Conservation (phyloP, 1,284 basidiomycete species). For the Pascua guehoae region DNA sequence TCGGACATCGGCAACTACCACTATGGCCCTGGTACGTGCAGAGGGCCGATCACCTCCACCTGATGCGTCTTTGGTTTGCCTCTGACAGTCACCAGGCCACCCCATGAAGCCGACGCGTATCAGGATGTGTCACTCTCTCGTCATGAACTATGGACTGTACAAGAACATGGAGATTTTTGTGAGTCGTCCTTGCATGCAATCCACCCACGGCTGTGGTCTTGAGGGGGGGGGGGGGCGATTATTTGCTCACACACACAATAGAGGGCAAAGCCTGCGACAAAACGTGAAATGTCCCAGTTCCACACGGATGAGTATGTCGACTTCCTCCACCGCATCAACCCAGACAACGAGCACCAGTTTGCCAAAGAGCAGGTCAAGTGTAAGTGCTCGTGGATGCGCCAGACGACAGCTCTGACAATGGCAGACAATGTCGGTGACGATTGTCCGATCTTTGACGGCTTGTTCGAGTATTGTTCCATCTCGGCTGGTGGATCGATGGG, state of each 20-base stretch:
- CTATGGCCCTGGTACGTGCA: conserved; percentile 75
- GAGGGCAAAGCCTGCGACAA: conserved; percentile 98
- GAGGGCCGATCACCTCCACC: too few species aligned
- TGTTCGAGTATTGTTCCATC: conserved; percentile 98
- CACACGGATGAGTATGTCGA: conserved; percentile 93
- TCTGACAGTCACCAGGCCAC: conserved; percentile 34
- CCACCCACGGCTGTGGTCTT: too few species aligned
- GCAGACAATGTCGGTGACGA: conserved; percentile 87
- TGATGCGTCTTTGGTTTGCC: conserved; percentile 51
- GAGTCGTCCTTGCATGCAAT: conserved; percentile 42
- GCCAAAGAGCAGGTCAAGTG: conserved; percentile 96
- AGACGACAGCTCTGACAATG: background rate
- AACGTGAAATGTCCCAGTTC: conserved; percentile 95
- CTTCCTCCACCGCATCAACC: conserved; percentile 77
- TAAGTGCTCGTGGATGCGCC: conserved; percentile 37
- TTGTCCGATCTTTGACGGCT: conserved; percentile 95
- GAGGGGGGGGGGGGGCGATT: too few species aligned
- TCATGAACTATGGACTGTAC: conserved; percentile 98
- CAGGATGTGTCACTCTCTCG: conserved; percentile 98
- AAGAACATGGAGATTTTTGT: conserved; percentile 98
- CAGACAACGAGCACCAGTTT: conserved; percentile 79
- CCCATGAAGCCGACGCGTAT: conserved; percentile 93
- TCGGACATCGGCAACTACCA: conserved; percentile 98
- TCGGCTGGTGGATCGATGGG: conserved; percentile 99
- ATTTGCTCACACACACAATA: conserved; percentile 42